Evolutionary conservation across 345 rosid species (phyloP).

Genomic region (Pistacia atlantica): DNA sequence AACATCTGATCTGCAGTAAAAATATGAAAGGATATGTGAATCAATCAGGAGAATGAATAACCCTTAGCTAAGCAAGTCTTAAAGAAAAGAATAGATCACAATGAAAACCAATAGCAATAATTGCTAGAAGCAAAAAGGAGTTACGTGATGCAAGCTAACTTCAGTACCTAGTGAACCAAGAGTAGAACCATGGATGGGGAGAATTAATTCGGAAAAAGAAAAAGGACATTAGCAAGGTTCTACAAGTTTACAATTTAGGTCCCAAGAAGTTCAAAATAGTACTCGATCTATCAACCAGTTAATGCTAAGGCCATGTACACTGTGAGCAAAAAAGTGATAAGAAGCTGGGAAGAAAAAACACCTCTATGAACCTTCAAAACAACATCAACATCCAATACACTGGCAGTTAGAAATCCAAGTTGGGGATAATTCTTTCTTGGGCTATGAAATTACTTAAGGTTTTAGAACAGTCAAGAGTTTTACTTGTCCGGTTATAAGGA

Average conservation of each 20-base stretch:
- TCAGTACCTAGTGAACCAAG: constrained; percentile 4
- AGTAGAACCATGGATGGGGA: constrained; percentile 5
- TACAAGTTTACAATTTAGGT: constrained; percentile 8
- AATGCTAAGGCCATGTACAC: constrained; percentile 3
- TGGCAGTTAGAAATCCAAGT: neutral
- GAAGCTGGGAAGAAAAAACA: neutral
- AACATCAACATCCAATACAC: neutral
- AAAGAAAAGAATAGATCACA: neutral
- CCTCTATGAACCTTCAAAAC: neutral
- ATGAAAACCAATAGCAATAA: constrained; percentile 9
- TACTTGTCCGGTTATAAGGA: neutral
- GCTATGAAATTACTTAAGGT: neutral
- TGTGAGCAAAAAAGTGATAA: neutral
- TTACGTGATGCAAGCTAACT: constrained; percentile 12
- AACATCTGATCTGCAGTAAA: constrained; percentile 82
- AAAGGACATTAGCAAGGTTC: constrained; percentile 10
- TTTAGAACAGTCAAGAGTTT: neutral
- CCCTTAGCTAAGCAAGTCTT: constrained; percentile 4
- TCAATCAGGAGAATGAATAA: constrained; percentile 9
- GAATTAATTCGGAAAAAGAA: neutral
- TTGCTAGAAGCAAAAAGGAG: constrained; percentile 10
- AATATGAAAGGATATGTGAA: constrained; percentile 20
- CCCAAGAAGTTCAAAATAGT: neutral
- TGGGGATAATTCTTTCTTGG: neutral
- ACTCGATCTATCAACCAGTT: neutral